phyloP scores from a whole-genome alignment of 208 protist genomes.

The Trypanosoma cruzi region DNA sequence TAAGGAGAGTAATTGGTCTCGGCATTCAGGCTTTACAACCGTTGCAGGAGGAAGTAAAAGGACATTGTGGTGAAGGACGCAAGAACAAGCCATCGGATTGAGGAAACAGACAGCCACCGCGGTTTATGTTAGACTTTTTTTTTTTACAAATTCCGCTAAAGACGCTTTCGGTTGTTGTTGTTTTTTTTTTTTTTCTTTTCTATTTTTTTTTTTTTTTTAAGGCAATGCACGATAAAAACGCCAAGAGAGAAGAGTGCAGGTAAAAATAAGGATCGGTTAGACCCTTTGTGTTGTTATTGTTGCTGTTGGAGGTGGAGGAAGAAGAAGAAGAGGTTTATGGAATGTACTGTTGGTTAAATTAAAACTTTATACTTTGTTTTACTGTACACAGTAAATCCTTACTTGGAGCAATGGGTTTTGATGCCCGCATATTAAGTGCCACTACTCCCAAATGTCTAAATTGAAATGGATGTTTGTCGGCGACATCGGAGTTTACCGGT shows the following conservation, averaged over 20 bases:
- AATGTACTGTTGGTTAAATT: too few species aligned
- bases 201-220: not conserved
- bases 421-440: not conserved
- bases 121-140: not conserved
- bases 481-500: not conserved
- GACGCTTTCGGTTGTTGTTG: not conserved
- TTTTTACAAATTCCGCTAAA: too few species aligned
- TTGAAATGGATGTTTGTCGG: not conserved
- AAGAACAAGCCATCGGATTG: not conserved
- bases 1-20: not conserved
- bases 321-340: too few species aligned
- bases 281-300: too few species aligned
- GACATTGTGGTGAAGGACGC: not conserved
- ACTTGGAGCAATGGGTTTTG: not conserved
- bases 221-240: too few species aligned
- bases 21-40: not conserved
- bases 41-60: not conserved
- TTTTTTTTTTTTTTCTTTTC: not conserved
- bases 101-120: not conserved
- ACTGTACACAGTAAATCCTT: not conserved
- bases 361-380: too few species aligned
- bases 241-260: too few species aligned
- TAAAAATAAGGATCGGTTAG: too few species aligned
- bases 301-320: too few species aligned
- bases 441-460: not conserved